A percentile compares a stretch with the other conserved stretches of the same genome.
These are phyloP conservation scores for Cucurbita argyrosperma DNA, from an alignment of 306 rosid species.

Conservation along the genomic window DNA sequence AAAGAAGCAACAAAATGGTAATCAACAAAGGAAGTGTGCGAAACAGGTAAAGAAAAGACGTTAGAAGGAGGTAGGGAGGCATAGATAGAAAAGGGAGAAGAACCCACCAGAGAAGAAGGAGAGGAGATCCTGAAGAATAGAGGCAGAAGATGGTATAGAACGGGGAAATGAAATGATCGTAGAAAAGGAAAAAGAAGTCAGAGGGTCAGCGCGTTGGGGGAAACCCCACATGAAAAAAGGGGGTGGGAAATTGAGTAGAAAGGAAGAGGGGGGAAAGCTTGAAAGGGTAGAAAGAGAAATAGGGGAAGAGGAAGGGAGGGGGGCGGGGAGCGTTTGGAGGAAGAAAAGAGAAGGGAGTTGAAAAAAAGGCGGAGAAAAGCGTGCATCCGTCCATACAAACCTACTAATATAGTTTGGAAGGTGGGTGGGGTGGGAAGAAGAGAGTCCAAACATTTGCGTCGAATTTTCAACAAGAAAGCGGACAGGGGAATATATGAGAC, in stretches of 20 bases:
- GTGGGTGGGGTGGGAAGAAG: too few relatives aligned
- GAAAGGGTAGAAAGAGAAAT: background rate
- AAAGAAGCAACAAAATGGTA: background rate
- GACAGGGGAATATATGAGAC: too few relatives aligned
- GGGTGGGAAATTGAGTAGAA: background rate
- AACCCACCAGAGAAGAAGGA: background rate
- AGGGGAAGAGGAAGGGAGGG: background rate
- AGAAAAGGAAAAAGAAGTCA: background rate
- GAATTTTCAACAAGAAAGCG: too few relatives aligned
- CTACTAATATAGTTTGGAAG: too few relatives aligned
- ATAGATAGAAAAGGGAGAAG: background rate
- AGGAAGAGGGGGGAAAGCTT: background rate
- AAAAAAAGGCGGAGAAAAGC: conserved; percentile 1
- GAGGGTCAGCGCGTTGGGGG: background rate
- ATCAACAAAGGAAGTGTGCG: background rate
- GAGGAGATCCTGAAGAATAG: too few relatives aligned
- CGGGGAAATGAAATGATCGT: background rate
- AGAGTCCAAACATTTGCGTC: too few relatives aligned
- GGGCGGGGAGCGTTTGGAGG: background rate
- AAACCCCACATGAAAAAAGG: background rate
- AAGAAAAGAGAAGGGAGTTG: background rate
- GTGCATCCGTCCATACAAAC: background rate
- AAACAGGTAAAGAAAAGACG: background rate
- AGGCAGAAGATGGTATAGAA: background rate
- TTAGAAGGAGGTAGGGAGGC: too few relatives aligned